Evolutionary conservation across 164 flowering plant species (phyloP), one percentile per base, ranked within the genome.

Genomic region (Vitis cinerea): DNA sequence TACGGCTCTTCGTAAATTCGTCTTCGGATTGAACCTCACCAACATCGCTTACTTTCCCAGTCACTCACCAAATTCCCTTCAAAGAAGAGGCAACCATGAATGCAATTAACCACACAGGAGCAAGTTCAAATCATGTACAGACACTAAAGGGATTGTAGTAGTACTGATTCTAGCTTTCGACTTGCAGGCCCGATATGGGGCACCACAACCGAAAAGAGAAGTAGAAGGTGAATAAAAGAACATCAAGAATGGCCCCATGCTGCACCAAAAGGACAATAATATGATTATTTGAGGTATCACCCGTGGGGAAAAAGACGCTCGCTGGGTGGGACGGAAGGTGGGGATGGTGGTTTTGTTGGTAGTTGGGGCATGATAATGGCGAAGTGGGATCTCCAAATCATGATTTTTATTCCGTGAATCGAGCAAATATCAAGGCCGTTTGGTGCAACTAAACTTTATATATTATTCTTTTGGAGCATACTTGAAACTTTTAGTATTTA

Each of bases 11-110:
- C 55, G 23, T 37, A 85, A 83, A 86, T 69, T 79, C 86, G 89
- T 84, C 97, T 72, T 93, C 89, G 77, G 95, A 93, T 93, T 93
- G 97, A 93, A 93, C 98, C 98, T 87, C 97, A 93, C 98, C 98
- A 93, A 93, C 70, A 93, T 91, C 98, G 91, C 97, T 83, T 81
- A 79, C 86, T 71, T 63, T 78, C 78, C 71, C 75, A 44, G 31
- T 6, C 68, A 66, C 65, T 30, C 57, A 48, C 6, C 49, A 44
- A 17, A 29, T 10, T 15, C 19, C 10, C 12, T 49, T 47, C 49
- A 48, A 53, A 53, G n/a, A 53, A 53, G 13, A 53, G 5, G 56
- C 17, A 11, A 53, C 56, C 56, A 13, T 12, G 56, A 53, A 53
- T 13, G 56, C 56, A 53, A 56, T n/a, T 37, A 37, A 37, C 44